These are phyloP conservation scores for Penicillium janthinellum DNA, from an alignment of 2,329 filamentous ascomycete species.

Conservation along the genomic window DNA sequence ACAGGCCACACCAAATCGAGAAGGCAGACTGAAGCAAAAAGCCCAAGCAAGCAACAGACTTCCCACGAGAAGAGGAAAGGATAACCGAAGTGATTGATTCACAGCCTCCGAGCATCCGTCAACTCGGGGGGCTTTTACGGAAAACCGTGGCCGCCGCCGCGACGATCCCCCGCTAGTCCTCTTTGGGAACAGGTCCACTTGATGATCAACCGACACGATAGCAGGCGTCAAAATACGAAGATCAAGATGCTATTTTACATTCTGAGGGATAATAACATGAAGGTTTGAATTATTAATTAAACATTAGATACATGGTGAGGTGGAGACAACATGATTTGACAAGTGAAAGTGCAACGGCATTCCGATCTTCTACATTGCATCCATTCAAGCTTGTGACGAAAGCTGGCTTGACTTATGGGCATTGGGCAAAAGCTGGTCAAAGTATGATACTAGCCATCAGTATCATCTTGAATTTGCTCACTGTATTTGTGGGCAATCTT, in stretches of 20 bases:
- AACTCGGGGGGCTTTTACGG: neutral
- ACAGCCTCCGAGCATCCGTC: neutral
- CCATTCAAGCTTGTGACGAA: neutral
- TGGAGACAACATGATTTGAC: no score
- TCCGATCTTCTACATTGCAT: neutral
- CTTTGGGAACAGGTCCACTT: neutral
- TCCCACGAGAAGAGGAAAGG: neutral
- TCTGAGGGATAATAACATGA: no score
- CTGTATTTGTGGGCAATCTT: neutral
- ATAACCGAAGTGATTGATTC: neutral
- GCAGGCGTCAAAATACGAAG: neutral
- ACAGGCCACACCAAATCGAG: neutral
- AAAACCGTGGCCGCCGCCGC: slow-evolving; percentile 3
- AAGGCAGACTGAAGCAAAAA: no score
- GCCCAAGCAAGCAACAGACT: neutral
- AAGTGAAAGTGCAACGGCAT: neutral
- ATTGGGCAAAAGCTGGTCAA: neutral
- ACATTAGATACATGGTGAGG: no score
- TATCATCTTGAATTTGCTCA: neutral
- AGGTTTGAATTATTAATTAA: no score
- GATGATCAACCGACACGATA: neutral
- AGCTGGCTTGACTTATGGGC: neutral
- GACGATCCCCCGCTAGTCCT: slow-evolving; percentile 8
- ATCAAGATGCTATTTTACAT: neutral
- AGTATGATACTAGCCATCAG: neutral